These are phyloP conservation scores for Wickerhamomyces rabaulensis DNA, from an alignment of 805 yeast species.

Conservation along the genomic window DNA sequence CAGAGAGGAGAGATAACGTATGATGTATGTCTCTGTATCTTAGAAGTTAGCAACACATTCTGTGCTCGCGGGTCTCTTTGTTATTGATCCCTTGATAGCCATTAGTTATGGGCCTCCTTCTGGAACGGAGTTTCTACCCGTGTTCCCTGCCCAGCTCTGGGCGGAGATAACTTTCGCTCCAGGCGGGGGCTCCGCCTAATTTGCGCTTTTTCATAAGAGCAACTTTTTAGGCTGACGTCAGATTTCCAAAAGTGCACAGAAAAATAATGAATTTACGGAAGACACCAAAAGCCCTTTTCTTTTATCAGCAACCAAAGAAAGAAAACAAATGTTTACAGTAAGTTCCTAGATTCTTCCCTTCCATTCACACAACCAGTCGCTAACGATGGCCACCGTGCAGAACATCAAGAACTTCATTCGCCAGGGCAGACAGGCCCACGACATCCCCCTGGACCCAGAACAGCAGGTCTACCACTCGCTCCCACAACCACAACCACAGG, in stretches of 20 bases:
- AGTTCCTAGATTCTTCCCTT: not conserved
- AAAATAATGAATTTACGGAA: no score
- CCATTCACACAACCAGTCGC: not conserved
- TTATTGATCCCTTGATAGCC: no score
- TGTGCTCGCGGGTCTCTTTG: no score
- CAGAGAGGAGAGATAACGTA: no score
- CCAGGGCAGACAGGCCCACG: conserved; percentile 36
- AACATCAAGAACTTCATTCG: conserved; percentile 38
- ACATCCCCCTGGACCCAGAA: not conserved
- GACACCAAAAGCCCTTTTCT: not conserved
- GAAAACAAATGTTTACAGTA: conserved; percentile 1
- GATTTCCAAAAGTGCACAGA: no score
- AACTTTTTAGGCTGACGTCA: not conserved
- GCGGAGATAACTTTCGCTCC: no score
- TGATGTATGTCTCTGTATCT: no score
- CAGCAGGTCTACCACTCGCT: not conserved
- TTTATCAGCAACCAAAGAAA: not conserved
- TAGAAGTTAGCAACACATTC: no score
- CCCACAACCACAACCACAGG: not conserved
- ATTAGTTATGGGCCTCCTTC: no score
- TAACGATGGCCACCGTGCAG: conserved; percentile 15
- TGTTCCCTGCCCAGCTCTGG: not conserved
- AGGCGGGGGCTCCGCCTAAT: not conserved
- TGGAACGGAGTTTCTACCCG: no score
- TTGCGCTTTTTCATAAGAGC: not conserved